phyloP scores from a whole-genome alignment of 805 yeast species.

The Phaffomyces thermotolerans region DNA sequence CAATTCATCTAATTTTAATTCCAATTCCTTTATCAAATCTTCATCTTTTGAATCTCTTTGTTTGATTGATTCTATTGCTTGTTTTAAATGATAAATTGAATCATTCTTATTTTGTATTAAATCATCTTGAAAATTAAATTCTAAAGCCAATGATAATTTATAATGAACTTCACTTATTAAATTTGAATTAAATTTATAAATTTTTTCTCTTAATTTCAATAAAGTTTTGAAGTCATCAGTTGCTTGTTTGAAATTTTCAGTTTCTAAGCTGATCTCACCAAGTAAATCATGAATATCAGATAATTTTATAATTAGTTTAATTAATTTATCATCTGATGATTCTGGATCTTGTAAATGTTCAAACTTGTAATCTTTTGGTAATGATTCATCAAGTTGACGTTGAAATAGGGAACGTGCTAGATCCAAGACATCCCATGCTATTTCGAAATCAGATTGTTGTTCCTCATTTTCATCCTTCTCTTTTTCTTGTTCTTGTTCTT shows the following conservation, averaged over 20 bases:
- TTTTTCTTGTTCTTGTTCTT: constrained; percentile 24
- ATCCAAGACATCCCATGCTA: constrained; percentile 85
- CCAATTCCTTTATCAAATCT: constrained; percentile 48
- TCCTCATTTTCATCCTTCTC: constrained; percentile 29
- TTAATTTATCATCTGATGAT: constrained; percentile 26
- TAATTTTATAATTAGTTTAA: constrained; percentile 41
- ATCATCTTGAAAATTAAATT: constrained; percentile 52
- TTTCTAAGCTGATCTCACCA: constrained; percentile 86
- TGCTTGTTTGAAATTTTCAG: constrained; percentile 81
- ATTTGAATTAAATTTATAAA: constrained; percentile 45
- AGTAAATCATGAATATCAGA: constrained; percentile 71
- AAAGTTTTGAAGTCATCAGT: constrained; percentile 57
- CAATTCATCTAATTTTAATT: constrained; percentile 49
- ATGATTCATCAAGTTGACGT: constrained; percentile 19
- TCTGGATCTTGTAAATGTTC: constrained; percentile 10
- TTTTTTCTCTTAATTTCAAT: constrained; percentile 43
- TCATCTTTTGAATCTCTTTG: constrained; percentile 33
- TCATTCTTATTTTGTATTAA: constrained; percentile 29
- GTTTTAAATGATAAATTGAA: constrained; percentile 48
- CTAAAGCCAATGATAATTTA: constrained; percentile 72
- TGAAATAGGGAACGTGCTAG: constrained; percentile 64
- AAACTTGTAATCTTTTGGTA: constrained; percentile 11
- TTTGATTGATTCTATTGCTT: constrained; percentile 45
- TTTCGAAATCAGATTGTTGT: constrained; percentile 69
- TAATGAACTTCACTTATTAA: constrained; percentile 73